Conservation (phyloP, 2,329 filamentous ascomycete genomes). For the Trichoderma cornu-damae region DNA sequence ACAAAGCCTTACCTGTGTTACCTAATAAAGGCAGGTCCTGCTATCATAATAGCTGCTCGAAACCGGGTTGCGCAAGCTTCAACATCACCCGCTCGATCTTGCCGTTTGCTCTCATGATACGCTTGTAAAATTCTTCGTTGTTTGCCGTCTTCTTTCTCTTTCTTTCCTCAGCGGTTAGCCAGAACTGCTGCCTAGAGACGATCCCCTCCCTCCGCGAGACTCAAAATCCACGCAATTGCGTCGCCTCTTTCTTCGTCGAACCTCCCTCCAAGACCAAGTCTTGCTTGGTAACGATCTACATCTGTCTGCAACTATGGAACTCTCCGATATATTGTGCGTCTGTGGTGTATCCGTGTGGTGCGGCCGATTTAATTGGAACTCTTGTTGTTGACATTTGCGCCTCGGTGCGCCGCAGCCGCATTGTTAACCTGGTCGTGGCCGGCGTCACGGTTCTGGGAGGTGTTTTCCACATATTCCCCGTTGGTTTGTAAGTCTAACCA, state of each 20-base stretch:
- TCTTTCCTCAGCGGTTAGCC: neutral
- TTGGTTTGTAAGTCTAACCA: constrained; percentile 49
- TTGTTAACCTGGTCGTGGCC: constrained; percentile 87
- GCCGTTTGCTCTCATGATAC: neutral
- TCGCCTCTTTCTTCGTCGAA: neutral
- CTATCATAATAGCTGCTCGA: neutral
- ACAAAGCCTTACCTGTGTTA: neutral
- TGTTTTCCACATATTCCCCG: constrained; percentile 63
- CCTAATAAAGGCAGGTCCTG: neutral
- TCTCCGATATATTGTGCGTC: constrained; percentile 18
- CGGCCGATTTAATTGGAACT: neutral
- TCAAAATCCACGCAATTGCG: constrained; percentile 11
- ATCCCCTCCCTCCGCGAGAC: neutral
- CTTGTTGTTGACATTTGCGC: constrained; percentile 10
- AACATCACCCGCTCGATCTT: neutral
- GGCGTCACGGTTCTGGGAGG: constrained; percentile 85
- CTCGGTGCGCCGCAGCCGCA: constrained; percentile 57
- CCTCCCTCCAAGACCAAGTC: neutral
- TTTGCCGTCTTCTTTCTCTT: neutral
- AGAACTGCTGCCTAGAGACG: neutral
- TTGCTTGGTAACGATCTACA: neutral
- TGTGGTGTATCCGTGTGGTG: neutral
- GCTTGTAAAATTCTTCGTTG: neutral
- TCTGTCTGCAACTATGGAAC: constrained; percentile 6
- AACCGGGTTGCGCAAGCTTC: constrained; percentile 9